Evolutionary conservation across 306 rosid species (phyloP).

Genomic region (Macrotyloma uniflorum): DNA sequence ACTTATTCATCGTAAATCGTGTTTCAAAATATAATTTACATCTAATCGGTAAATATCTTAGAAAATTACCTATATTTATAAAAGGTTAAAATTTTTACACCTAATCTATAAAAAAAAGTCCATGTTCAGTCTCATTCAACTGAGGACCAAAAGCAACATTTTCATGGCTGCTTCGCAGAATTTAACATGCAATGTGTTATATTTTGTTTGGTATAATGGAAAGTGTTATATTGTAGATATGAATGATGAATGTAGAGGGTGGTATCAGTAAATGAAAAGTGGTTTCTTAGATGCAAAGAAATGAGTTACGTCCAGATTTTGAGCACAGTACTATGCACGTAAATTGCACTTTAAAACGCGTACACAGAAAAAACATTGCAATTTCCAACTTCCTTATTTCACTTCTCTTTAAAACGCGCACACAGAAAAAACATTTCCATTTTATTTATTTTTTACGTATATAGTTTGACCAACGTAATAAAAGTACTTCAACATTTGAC

Average conservation of each 20-base stretch:
- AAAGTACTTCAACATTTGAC: not conserved
- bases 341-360: not conserved
- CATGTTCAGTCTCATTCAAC: too few species aligned
- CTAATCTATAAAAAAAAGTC: too few species aligned
- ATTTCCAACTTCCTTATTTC: conserved; percentile 6
- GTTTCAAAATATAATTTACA: too few species aligned
- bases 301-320: conserved; percentile 22
- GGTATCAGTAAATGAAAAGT: not conserved
- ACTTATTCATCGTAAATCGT: too few species aligned
- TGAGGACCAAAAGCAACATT: not conserved
- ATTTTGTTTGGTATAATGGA: not conserved
- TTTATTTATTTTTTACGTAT: too few species aligned
- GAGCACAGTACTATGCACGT: not conserved
- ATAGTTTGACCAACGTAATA: not conserved
- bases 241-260: not conserved
- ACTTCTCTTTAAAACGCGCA: too few species aligned
- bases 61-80: too few species aligned
- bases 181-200: not conserved
- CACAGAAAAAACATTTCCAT: too few species aligned
- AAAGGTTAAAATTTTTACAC: too few species aligned
- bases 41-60: too few species aligned
- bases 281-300: conserved; percentile 42
- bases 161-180: not conserved
- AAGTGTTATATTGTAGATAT: not conserved
- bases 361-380: not conserved